Evolutionary conservation across 306 rosid species (phyloP).

Genomic region (Elaeagnus macrophylla): DNA sequence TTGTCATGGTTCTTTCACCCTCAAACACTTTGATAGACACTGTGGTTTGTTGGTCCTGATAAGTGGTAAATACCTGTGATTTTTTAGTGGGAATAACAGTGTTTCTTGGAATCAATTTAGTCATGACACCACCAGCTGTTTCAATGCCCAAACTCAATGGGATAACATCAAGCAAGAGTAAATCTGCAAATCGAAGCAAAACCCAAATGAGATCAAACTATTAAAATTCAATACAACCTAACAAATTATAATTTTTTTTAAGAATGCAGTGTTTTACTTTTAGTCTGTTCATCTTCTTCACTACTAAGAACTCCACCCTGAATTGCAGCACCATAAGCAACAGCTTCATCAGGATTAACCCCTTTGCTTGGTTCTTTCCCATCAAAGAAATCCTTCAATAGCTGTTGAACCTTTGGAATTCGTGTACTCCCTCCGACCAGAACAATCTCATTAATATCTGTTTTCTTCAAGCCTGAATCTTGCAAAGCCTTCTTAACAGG

Average conservation of each 20-base stretch:
- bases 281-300: slow-evolving; percentile 32
- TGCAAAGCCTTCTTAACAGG: slow-evolving; percentile 42
- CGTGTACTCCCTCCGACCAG: slow-evolving; percentile 51
- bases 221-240: no score
- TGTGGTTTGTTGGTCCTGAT: slow-evolving; percentile 44
- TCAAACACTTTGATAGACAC: slow-evolving; percentile 41
- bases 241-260: neutral
- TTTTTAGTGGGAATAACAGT: slow-evolving; percentile 44
- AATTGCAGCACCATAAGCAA: slow-evolving; percentile 49
- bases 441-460: slow-evolving; percentile 37
- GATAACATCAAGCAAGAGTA: slow-evolving; percentile 42
- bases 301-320: slow-evolving; percentile 48
- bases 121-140: slow-evolving; percentile 54
- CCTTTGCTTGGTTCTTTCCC: slow-evolving; percentile 53
- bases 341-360: slow-evolving; percentile 54
- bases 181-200: slow-evolving; percentile 13
- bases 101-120: slow-evolving; percentile 48
- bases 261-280: slow-evolving; percentile 15
- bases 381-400: slow-evolving; percentile 42
- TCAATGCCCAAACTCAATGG: slow-evolving; percentile 51
- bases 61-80: slow-evolving; percentile 45
- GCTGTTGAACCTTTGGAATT: slow-evolving; percentile 49
- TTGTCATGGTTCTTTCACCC: slow-evolving; percentile 46
- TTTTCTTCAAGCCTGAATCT: slow-evolving; percentile 40
- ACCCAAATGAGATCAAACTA: no score